A percentile compares a stretch with the other conserved stretches of the same genome.
phyloP scores from a whole-genome alignment of 345 rosid genomes.

The Triadica sebifera region DNA sequence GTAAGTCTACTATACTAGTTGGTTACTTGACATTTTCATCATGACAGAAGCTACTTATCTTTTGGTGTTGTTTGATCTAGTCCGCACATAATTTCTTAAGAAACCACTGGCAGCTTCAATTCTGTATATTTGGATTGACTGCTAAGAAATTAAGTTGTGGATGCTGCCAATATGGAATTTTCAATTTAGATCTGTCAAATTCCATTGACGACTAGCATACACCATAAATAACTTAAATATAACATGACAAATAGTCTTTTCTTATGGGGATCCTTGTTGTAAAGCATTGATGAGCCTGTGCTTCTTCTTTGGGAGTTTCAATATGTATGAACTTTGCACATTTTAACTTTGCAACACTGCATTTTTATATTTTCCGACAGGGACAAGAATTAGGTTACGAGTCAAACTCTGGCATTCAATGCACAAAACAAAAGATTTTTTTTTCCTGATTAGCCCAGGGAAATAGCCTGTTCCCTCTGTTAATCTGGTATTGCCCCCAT shows the following conservation, averaged over 20 bases:
- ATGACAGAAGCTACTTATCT: neutral
- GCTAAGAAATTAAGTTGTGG: neutral
- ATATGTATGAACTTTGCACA: neutral
- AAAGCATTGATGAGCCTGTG: neutral
- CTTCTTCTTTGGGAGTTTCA: neutral
- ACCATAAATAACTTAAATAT: neutral
- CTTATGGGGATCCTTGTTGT: neutral
- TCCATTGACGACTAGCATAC: neutral
- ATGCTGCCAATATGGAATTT: neutral
- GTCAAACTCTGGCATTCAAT: neutral
- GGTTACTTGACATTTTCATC: neutral
- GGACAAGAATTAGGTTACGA: neutral
- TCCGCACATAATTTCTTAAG: neutral
- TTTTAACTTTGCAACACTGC: neutral
- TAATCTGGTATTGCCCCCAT: neutral
- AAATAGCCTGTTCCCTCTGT: too few relatives aligned
- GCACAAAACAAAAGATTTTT: neutral
- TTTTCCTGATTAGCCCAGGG: too few relatives aligned
- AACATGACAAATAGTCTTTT: neutral
- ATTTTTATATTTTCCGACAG: neutral
- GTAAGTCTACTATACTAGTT: slow-evolving; percentile 16
- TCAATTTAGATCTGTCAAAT: neutral
- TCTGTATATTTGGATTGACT: neutral
- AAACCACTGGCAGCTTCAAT: too few relatives aligned
- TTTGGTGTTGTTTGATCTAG: neutral